Evolutionary conservation across 352 stramenopile species (phyloP).

Genomic region (Peronospora tabacina): DNA sequence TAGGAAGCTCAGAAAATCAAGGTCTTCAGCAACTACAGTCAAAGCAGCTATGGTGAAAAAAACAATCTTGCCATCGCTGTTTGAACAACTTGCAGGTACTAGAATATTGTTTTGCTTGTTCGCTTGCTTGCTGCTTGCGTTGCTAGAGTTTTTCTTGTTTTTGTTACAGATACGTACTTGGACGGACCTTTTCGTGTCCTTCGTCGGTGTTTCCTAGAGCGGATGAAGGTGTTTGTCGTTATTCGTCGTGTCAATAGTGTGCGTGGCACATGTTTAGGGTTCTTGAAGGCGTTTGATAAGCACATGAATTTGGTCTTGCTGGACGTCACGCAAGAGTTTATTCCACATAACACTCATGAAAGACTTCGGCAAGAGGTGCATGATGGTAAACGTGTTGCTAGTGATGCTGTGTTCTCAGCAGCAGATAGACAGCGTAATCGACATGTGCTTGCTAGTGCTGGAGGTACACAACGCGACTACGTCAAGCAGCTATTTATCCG

Average conservation of each 20-base stretch:
- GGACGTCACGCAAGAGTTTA: conserved; percentile 79
- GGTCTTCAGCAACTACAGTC: conserved; percentile 9
- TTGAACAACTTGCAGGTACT: conserved; percentile 49
- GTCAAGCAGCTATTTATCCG: conserved; percentile 88
- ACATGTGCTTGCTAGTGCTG: conserved; percentile 24
- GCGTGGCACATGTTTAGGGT: conserved; percentile 85
- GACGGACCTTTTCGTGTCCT: conserved; percentile 84
- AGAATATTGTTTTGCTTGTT: conserved; percentile 3
- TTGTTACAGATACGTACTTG: conserved; percentile 49
- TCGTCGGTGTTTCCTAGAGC: conserved; percentile 69
- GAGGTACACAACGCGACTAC: conserved; percentile 31
- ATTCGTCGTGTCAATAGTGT: conserved; percentile 88
- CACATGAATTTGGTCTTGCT: conserved; percentile 91
- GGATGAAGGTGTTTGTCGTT: conserved; percentile 74
- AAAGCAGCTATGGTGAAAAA: conserved; percentile 11
- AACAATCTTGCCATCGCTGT: conserved; percentile 27
- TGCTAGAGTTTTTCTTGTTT: background rate
- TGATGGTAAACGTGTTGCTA: conserved; percentile 14
- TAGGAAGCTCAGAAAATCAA: conserved; percentile 26
- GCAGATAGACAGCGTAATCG: conserved; percentile 37
- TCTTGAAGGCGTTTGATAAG: conserved; percentile 92
- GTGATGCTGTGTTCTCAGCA: conserved; percentile 40
- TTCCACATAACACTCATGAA: conserved; percentile 36
- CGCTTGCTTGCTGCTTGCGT: background rate
- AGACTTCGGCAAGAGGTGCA: conserved; percentile 29